phyloP scores from a whole-genome alignment of 78 protist genomes.

The Bigelowiella natans region DNA sequence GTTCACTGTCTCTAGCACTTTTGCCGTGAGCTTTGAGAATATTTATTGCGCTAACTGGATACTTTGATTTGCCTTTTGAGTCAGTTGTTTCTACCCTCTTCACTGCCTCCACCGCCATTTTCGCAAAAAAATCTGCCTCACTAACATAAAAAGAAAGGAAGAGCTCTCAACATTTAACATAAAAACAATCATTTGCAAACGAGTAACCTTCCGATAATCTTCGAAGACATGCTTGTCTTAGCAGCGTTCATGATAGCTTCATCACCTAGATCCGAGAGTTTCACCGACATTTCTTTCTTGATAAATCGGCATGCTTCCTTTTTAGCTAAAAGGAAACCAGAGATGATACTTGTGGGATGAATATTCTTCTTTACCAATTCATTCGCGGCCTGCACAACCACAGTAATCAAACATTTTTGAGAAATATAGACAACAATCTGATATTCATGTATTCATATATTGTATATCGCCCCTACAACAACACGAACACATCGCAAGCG shows the following conservation, averaged over 20 bases:
- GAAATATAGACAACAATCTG: not conserved
- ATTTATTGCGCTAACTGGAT: slow-evolving; percentile 74
- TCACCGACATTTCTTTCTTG: slow-evolving; percentile 34
- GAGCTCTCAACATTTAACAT: not conserved
- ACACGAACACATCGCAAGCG: not conserved
- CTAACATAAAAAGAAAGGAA: not conserved
- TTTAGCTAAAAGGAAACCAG: slow-evolving; percentile 86
- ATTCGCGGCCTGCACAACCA: slow-evolving; percentile 68
- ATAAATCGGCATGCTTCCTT: slow-evolving; percentile 73
- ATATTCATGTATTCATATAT: not conserved
- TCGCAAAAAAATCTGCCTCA: slow-evolving; percentile 81
- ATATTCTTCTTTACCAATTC: slow-evolving; percentile 76
- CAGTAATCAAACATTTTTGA: not conserved
- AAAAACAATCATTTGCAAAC: no score
- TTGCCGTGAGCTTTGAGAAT: slow-evolving; percentile 91
- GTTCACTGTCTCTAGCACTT: slow-evolving; percentile 57
- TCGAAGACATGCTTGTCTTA: slow-evolving; percentile 89
- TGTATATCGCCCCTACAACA: not conserved
- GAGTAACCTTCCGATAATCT: slow-evolving; percentile 63
- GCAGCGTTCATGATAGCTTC: slow-evolving; percentile 84
- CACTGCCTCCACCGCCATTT: slow-evolving; percentile 89
- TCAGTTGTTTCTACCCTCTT: slow-evolving; percentile 63
- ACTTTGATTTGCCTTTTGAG: slow-evolving; percentile 27
- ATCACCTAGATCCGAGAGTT: slow-evolving; percentile 56
- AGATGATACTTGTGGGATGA: slow-evolving; percentile 95